Evolutionary conservation across 2,329 filamentous ascomycete species (phyloP).

Genomic region (Colletotrichum tanaceti): DNA sequence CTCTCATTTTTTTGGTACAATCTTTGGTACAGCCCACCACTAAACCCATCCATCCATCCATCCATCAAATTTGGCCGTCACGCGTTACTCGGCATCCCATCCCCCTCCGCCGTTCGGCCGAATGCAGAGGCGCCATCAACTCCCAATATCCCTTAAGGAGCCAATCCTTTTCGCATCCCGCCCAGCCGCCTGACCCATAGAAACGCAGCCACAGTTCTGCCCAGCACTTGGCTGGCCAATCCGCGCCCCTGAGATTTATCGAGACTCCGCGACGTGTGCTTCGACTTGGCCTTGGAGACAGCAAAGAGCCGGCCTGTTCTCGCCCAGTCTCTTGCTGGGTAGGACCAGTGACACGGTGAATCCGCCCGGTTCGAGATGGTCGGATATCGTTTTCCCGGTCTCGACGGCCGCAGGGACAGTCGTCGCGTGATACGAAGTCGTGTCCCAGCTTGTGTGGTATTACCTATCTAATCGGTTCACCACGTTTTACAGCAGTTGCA

Average conservation of each 20-base stretch:
- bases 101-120: constrained; percentile 3
- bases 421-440: not conserved
- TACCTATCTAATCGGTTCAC: not conserved
- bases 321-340: not conserved
- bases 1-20: too few species aligned
- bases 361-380: not conserved
- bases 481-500: too few species aligned
- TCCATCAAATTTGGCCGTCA: not conserved
- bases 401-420: too few species aligned
- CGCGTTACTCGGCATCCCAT: not conserved
- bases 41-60: too few species aligned
- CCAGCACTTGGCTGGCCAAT: constrained; percentile 3
- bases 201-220: constrained; percentile 8
- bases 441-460: not conserved
- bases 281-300: not conserved
- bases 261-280: not conserved
- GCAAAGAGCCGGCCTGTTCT: not conserved
- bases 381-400: not conserved
- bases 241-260: not conserved
- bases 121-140: constrained; percentile 26
- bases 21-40: too few species aligned
- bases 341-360: not conserved
- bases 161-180: constrained; percentile 4
- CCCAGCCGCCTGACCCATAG: constrained; percentile 21
- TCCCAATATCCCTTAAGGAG: not conserved